phyloP scores from a whole-genome alignment of 257 asterid species.

The Lantana camara region DNA sequence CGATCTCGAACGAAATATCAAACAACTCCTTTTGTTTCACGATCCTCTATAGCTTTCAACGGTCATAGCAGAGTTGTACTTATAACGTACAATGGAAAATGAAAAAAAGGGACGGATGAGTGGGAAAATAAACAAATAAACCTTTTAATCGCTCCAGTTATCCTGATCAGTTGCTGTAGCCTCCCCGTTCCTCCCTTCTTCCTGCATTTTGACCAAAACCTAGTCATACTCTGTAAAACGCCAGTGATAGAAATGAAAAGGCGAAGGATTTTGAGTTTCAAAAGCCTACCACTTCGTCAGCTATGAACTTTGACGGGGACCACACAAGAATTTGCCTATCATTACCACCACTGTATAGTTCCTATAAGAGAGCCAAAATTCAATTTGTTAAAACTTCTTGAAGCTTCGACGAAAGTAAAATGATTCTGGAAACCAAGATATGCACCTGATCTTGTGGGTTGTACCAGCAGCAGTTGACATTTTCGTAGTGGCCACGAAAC shows the following conservation, averaged over 20 bases:
- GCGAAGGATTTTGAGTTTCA: not conserved
- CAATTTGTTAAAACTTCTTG: not conserved
- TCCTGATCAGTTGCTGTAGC: conserved; percentile 60
- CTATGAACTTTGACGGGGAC: conserved; percentile 62
- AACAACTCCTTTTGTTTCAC: not conserved
- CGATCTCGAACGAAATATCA: too few relatives aligned
- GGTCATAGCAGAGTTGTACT: not conserved
- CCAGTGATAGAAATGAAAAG: not conserved
- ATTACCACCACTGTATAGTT: conserved; percentile 76
- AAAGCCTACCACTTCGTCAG: conserved; percentile 58
- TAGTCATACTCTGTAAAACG: not conserved
- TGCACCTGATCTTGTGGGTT: conserved; percentile 77
- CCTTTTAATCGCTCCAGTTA: conserved; percentile 96
- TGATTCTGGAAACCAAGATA: not conserved
- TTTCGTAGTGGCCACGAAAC: conserved; percentile 87
- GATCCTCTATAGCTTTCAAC: conserved; percentile 1
- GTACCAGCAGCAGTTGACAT: conserved; percentile 91
- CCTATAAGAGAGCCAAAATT: conserved; percentile 44
- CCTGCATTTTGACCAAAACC: conserved; percentile 45
- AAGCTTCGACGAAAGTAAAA: conserved; percentile 4
- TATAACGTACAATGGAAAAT: conserved; percentile 13
- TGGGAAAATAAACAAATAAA: conserved; percentile 24
- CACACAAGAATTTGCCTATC: conserved; percentile 91
- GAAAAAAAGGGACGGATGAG: not conserved
- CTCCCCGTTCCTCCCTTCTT: conserved; percentile 47